These are phyloP conservation scores for Globisporangium solare DNA, from an alignment of 352 stramenopile species.

Conservation along the genomic window DNA sequence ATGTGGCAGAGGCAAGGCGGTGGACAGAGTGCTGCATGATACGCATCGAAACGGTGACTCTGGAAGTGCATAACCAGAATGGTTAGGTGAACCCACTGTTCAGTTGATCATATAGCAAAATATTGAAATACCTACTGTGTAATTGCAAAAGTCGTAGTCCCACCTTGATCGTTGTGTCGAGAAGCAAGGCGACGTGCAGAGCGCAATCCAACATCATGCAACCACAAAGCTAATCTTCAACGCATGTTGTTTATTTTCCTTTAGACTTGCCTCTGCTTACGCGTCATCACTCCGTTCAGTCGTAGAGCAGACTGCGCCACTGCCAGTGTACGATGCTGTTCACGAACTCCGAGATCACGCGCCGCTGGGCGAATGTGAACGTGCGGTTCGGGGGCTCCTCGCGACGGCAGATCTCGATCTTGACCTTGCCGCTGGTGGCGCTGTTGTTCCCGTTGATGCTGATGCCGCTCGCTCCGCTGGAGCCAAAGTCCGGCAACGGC, in stretches of 20 bases:
- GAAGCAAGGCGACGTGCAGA: too few species aligned
- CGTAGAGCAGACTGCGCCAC: slow-evolving; percentile 82
- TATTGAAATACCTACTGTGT: too few species aligned
- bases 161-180: too few species aligned
- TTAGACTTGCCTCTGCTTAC: background rate
- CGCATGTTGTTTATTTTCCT: slow-evolving; percentile 4
- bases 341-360: slow-evolving; percentile 81
- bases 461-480: slow-evolving; percentile 18
- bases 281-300: slow-evolving; percentile 31
- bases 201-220: too few species aligned
- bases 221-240: background rate
- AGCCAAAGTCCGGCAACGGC: slow-evolving; percentile 5
- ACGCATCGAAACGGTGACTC: too few species aligned
- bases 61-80: too few species aligned
- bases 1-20: too few species aligned
- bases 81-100: too few species aligned
- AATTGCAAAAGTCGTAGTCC: too few species aligned
- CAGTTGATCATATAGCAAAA: too few species aligned
- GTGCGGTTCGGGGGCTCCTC: slow-evolving; percentile 74
- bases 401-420: slow-evolving; percentile 83
- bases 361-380: slow-evolving; percentile 79
- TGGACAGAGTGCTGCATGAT: too few species aligned
- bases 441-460: slow-evolving; percentile 3
- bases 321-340: slow-evolving; percentile 88
- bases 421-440: slow-evolving; percentile 5